Evolutionary conservation across 2,329 filamentous ascomycete genomes (phyloP), one percentile per base, ranked within the genome.

Genomic region (Calonectria hawksworthii): DNA sequence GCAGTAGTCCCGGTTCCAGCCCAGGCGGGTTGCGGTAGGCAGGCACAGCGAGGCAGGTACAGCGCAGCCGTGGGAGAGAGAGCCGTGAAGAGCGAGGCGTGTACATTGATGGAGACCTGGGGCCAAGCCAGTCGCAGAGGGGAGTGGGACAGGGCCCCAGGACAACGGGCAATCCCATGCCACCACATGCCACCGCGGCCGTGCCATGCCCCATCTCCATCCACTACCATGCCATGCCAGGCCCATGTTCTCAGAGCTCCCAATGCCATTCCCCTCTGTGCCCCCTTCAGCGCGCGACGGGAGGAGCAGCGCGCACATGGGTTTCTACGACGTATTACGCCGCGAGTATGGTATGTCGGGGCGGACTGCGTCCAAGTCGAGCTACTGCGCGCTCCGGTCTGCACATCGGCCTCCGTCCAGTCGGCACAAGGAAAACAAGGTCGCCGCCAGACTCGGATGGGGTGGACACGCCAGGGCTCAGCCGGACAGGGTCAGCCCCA

Each of bases 401-500:
- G 38, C 26, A 34, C 61, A 47, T 44, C 18, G 61, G 21, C 30
- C n/a, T 44, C 56, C 36, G 44, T 30, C 65, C 36, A 65, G 70
- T 51, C 56, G 56, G 54, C 54, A 47, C 41, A 44, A 16, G 34
- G 38, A 56, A 32, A 56, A 34, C 56, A 63, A 63, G 56, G 56
- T 61, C 34, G 59, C 44, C 65, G 67, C 36, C 67, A 59, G 67
- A 36, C 50, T 51, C 32, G 41, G 50, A 28, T 28, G 54, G 47
- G 56, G 44, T 44, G 65, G 47, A 28, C 47, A 38, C 44, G 56
- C 66, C 50, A 73, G 66, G 66, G 65, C 76, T 80, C 75, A 81
- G 78, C 75, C 79, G 64, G 73, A 70, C 73, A 61, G 75, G 68
- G 74, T 61, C 68, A 67, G 73, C 69, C 68, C 68, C 51, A 64